A percentile compares a stretch with the other conserved stretches of the same genome.
phyloP scores from a whole-genome alignment of 495 filamentous ascomycete genomes.

The Copromyces sp. region DNA sequence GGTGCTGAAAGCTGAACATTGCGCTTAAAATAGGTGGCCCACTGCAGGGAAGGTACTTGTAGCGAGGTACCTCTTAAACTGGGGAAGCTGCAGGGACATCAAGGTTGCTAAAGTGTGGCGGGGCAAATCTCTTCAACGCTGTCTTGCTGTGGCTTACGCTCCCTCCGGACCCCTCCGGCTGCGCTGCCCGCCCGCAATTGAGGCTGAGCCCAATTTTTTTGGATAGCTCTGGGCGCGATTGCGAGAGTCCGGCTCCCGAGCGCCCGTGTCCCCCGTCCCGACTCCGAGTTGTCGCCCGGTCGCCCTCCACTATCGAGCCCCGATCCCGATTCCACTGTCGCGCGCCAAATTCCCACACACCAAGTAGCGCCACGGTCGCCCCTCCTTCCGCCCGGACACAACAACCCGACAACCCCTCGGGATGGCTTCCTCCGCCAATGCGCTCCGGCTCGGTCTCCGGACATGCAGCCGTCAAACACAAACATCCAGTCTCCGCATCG shows the following conservation, averaged over 20 bases:
- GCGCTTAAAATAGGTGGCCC: background rate
- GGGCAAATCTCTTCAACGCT: background rate
- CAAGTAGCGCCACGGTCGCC: background rate
- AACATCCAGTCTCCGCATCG: slow-evolving; percentile 10
- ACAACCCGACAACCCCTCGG: slow-evolving; percentile 10
- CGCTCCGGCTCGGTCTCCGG: slow-evolving; percentile 37
- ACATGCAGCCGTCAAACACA: slow-evolving; percentile 20
- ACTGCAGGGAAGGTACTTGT: background rate
- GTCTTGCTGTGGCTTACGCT: background rate
- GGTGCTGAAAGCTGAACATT: background rate
- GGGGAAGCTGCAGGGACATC: background rate
- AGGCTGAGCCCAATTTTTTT: background rate
- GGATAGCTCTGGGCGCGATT: background rate
- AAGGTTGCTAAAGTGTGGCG: background rate
- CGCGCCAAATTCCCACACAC: background rate
- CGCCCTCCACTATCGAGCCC: background rate
- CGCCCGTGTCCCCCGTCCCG: background rate
- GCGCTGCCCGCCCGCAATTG: background rate
- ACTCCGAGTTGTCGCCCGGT: background rate
- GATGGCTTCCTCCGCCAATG: slow-evolving; percentile 41
- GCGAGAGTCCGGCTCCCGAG: background rate
- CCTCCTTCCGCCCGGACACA: background rate
- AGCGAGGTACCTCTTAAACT: background rate
- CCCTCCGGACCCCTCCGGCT: background rate
- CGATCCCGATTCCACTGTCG: background rate